Percentiles rank a stretch among this genome's conserved stretches.
Evolutionary conservation across 1,139 yeast genomes (phyloP).

Genomic region (Geotrichum restrictum): DNA sequence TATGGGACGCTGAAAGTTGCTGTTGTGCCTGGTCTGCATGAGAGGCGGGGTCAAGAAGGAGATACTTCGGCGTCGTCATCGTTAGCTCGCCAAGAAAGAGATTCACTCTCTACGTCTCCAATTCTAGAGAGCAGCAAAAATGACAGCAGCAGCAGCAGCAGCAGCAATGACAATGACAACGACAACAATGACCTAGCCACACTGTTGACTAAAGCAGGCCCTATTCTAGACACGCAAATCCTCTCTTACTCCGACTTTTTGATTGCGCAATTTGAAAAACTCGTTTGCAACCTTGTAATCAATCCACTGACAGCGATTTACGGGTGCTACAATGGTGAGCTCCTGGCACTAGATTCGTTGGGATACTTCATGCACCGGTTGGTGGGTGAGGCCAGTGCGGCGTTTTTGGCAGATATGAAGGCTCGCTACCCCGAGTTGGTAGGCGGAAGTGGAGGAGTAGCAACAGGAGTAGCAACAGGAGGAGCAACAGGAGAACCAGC

Average conservation of each 20-base stretch:
- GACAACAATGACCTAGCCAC: slow-evolving; percentile 7
- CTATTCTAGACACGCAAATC: slow-evolving; percentile 44
- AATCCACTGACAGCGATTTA: slow-evolving; percentile 69
- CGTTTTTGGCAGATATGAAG: slow-evolving; percentile 36
- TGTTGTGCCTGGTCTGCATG: background rate
- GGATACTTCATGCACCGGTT: slow-evolving; percentile 26
- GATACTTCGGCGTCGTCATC: too few species aligned
- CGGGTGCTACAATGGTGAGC: slow-evolving; percentile 69
- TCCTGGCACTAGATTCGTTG: slow-evolving; percentile 37
- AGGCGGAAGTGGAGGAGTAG: too few species aligned
- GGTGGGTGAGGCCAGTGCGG: slow-evolving; percentile 32
- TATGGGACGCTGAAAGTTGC: slow-evolving; percentile 53
- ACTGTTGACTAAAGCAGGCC: slow-evolving; percentile 12
- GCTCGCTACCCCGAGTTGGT: slow-evolving; percentile 22
- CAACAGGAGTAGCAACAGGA: too few species aligned
- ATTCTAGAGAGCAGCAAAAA: too few species aligned
- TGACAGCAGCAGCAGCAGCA: too few species aligned
- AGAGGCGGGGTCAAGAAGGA: too few species aligned
- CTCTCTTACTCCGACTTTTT: slow-evolving; percentile 53
- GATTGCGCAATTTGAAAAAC: slow-evolving; percentile 67
- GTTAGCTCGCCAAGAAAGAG: too few species aligned
- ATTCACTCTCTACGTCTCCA: too few species aligned
- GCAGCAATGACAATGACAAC: too few species aligned
- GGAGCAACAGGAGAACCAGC: too few species aligned
- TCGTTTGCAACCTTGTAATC: slow-evolving; percentile 68